A percentile compares a stretch with the other conserved stretches of the same genome.
Conservation (phyloP, 768 basidiomycete species). For the Naganishia vaughanmartiniae region DNA sequence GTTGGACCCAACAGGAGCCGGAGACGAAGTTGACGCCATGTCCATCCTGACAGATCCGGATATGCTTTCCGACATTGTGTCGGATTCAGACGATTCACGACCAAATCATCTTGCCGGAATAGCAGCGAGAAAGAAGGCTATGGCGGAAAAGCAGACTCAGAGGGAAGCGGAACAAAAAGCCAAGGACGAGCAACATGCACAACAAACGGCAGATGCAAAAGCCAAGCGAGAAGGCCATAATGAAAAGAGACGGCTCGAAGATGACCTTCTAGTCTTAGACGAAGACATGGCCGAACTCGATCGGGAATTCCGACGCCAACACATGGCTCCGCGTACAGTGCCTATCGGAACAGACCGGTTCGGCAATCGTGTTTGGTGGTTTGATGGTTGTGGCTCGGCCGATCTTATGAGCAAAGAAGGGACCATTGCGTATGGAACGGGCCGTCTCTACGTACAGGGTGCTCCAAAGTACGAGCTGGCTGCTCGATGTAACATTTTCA, state of each 20-base stretch:
- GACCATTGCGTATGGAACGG: slow-evolving; percentile 78
- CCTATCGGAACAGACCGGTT: slow-evolving; percentile 90
- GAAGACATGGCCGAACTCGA: slow-evolving; percentile 74
- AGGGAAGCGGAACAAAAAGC: slow-evolving; percentile 36
- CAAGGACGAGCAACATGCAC: slow-evolving; percentile 30
- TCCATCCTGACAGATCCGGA: slow-evolving; percentile 17
- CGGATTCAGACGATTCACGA: slow-evolving; percentile 35
- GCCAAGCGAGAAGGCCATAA: slow-evolving; percentile 24
- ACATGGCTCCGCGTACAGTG: slow-evolving; percentile 79
- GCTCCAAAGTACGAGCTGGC: slow-evolving; percentile 78
- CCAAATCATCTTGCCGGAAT: slow-evolving; percentile 30
- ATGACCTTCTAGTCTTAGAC: slow-evolving; percentile 4
- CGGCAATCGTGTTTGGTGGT: slow-evolving; percentile 96
- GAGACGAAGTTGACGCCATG: slow-evolving; percentile 15
- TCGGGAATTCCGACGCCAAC: slow-evolving; percentile 85
- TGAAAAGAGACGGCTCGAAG: slow-evolving; percentile 24
- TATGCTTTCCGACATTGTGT: slow-evolving; percentile 35
- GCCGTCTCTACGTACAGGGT: slow-evolving; percentile 87
- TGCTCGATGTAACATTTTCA: slow-evolving; percentile 35
- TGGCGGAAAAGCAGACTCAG: slow-evolving; percentile 27
- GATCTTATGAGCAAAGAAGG: slow-evolving; percentile 75
- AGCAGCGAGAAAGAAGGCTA: slow-evolving; percentile 20
- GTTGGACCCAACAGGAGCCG: slow-evolving; percentile 3
- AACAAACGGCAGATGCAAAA: slow-evolving; percentile 24
- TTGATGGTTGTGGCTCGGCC: slow-evolving; percentile 88